These are phyloP conservation scores for Camptophora hylomeconis DNA, from an alignment of 2,329 filamentous ascomycete species.

Conservation along the genomic window DNA sequence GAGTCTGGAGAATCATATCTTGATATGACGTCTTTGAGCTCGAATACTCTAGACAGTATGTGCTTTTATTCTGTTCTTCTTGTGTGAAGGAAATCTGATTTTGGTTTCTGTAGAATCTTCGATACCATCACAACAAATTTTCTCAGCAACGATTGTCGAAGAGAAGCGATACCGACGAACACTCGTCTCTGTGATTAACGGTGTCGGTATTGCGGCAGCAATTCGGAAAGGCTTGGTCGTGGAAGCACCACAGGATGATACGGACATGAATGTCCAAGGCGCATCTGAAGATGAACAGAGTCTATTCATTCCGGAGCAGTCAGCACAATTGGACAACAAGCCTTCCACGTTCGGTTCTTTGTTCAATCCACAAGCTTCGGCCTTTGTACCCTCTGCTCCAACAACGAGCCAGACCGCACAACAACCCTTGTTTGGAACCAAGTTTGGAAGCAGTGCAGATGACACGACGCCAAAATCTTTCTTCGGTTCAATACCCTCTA, in stretches of 20 bases:
- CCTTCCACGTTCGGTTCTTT: conserved; percentile 5
- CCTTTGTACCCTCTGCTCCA: conserved; percentile 7
- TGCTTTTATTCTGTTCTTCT: conserved; percentile 16
- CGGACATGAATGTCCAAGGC: conserved; percentile 19
- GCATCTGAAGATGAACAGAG: conserved; percentile 23
- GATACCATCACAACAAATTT: conserved; percentile 31
- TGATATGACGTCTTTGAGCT: conserved; percentile 30
- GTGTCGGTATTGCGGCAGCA: conserved; percentile 40
- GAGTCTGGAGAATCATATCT: conserved; percentile 36
- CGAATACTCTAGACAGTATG: conserved; percentile 36
- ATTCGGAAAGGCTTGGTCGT: conserved; percentile 36
- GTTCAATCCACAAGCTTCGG: conserved; percentile 9
- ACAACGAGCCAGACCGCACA: background rate
- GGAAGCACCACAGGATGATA: conserved; percentile 18
- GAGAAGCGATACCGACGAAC: conserved; percentile 43
- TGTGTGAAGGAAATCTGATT: conserved; percentile 15
- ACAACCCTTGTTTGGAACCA: conserved; percentile 2
- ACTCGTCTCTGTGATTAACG: conserved; percentile 44
- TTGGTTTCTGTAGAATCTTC: conserved; percentile 11
- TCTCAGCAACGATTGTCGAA: conserved; percentile 43
- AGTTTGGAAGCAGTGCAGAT: too few species aligned
- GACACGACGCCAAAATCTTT: too few species aligned
- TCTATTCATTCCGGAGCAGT: conserved; percentile 15
- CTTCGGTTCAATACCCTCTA: too few species aligned
- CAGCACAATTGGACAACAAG: background rate